Conservation (phyloP, 345 rosid genomes). For the Linum tenue region DNA sequence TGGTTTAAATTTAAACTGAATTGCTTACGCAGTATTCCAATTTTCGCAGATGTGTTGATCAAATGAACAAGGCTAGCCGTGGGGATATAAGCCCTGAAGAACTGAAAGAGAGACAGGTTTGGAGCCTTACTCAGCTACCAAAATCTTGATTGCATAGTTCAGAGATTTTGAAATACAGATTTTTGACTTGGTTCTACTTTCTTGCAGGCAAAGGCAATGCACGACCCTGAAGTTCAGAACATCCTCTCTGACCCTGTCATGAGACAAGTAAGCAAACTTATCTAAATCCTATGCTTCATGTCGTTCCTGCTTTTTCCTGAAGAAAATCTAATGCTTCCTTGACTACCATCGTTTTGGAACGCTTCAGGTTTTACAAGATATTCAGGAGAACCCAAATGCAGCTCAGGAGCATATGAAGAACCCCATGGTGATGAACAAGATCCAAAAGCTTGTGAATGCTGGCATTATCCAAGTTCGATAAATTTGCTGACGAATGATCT, state of each 20-base stretch:
- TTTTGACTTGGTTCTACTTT: neutral
- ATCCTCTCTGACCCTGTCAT: conserved; percentile 94
- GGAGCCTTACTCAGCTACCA: neutral
- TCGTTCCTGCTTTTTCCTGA: too few relatives aligned
- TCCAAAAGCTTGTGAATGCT: conserved; percentile 80
- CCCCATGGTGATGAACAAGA: conserved; percentile 88
- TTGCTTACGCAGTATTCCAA: neutral
- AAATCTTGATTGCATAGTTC: neutral
- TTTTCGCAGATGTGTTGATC: conserved; percentile 62
- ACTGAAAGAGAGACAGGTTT: conserved; percentile 93
- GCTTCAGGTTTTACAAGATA: conserved; percentile 74
- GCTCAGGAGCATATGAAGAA: conserved; percentile 89
- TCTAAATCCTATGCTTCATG: too few relatives aligned
- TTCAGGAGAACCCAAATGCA: conserved; percentile 91
- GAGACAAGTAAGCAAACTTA: conserved; percentile 59
- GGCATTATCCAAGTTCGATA: conserved; percentile 86
- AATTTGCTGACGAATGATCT: neutral
- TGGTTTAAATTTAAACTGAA: neutral
- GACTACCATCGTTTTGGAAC: neutral
- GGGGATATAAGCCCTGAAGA: conserved; percentile 95
- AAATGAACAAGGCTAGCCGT: conserved; percentile 83
- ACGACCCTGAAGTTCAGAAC: conserved; percentile 94
- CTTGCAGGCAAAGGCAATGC: conserved; percentile 86
- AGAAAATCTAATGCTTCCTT: neutral
- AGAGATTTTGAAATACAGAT: neutral